Base-by-base conservation (phyloP, 2,329 filamentous ascomycete genomes). In the Penicillium sp. region DNA sequence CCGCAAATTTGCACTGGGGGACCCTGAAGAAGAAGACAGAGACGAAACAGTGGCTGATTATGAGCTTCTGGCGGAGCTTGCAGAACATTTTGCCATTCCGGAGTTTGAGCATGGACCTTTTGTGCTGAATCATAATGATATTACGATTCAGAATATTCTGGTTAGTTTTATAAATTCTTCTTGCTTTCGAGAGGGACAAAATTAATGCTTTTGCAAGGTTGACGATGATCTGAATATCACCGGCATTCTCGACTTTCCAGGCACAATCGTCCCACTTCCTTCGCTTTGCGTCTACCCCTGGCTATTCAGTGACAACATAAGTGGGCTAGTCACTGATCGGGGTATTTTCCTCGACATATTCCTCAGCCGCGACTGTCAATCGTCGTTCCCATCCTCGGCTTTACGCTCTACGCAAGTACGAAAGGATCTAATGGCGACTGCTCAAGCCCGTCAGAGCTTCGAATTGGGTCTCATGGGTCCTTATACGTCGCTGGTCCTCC, bases 221-320 rank as follows among this genome's bases (percentile, higher is more conserved):
- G 59, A 61, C 16, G 59, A 57, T 11, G 52, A 61, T 14, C 57
- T 61, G 28, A 57, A 61, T 38, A 57, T 57, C n/a, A 59, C 57
- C 30, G 57, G 53, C 18, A 61, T 61, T 40, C 48, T 59, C 33
- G 53, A 57, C 50, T 61, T 61, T 33, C 59, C 57, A 38, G 59
- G 57, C 23, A 61, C 49, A 23, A 47, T 59, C 38, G 59, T 59
- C 7, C 57, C 59, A 2, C 43, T 61, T 1, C 49, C 57, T 20
- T 59, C 57, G 43, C 46, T 59, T n/a, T 52, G 35, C 18, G 23
- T 52, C 16, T 52, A 52, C 18, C 49, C 35, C 12, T 52, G 35
- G 35, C 35, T 43, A 26, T 52, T 52, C 49, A 21, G 35, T n/a
- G 35, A 52, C 35, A 43, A 43, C 18, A 30, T 43, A 14, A 28